Percentiles rank a stretch among this genome's conserved stretches.
These are phyloP conservation scores for Phytophthora foliorum DNA, from an alignment of 352 stramenopile genomes.

Conservation along the genomic window DNA sequence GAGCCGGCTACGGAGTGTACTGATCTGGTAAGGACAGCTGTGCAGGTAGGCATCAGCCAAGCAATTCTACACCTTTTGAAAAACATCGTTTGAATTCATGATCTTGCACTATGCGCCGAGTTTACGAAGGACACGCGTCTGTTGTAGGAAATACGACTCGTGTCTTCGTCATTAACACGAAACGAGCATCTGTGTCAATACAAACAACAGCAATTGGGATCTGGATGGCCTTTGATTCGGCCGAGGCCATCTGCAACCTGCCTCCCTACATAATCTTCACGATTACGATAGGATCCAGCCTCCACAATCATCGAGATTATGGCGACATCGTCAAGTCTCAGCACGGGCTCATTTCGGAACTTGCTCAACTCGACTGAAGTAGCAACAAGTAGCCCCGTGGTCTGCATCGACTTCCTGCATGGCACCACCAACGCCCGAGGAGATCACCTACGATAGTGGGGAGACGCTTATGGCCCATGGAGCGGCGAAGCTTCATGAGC, in stretches of 20 bases:
- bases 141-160: no score
- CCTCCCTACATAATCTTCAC: slow-evolving; percentile 10
- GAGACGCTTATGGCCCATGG: slow-evolving; percentile 36
- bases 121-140: no score
- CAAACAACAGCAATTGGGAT: no score
- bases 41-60: neutral
- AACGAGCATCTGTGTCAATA: no score
- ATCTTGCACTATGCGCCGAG: no score
- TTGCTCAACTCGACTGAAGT: neutral
- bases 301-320: slow-evolving; percentile 31
- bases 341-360: slow-evolving; percentile 13
- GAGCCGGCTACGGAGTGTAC: slow-evolving; percentile 26
- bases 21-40: slow-evolving; percentile 6
- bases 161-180: no score
- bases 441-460: slow-evolving; percentile 13
- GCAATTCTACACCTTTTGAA: slow-evolving; percentile 18
- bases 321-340: neutral
- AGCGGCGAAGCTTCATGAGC: slow-evolving; percentile 31
- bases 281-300: slow-evolving; percentile 2
- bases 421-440: neutral
- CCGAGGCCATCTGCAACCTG: no score
- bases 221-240: no score
- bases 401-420: neutral
- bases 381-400: no score
- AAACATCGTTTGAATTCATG: neutral